Evolutionary conservation across 2,329 filamentous ascomycete genomes (phyloP), one percentile per base, ranked within the genome.

Genomic region (Colletotrichum truncatum): DNA sequence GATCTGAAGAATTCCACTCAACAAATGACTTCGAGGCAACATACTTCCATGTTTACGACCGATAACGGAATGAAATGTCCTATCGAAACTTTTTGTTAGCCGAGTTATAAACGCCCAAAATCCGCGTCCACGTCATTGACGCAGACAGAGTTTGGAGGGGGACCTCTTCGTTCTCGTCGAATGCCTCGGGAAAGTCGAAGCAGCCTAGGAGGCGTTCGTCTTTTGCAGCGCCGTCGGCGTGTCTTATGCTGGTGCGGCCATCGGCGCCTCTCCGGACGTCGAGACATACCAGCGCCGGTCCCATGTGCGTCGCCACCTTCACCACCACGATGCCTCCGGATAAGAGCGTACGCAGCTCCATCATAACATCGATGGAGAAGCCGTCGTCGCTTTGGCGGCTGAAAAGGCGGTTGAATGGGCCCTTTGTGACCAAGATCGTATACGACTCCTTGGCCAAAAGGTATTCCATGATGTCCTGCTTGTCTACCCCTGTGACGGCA

Each of bases 381-480:
- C 51, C 51, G 3, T 55, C 34, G 0, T 32, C 26, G 2, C 4
- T 23, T 0, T 5, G 23, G 0, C 51, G 34, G 0, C 11, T 14
- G 18, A 54, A 54, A 2, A 16, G 9, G 0, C 7, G 2, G 16
- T 54, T 54, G 34, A 26, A 54, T 2, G 51, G 51, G 3, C 51
- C 51, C 12, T 39, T 25, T 3, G 51, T 54, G 6, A n/a, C 9
- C 4, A 54, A 34, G 3, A 23, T 32, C 2, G 23, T 41, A 2
- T 41, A 5, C 0, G 23, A 16, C 4, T 54, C 51, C 1, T 43
- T 41, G 3, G n/a, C 38, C 7, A 75, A 61, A 1, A 75, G 69
- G 12, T 70, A 69, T 6, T 67, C 68, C 14, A 75, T 26, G 52
- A 75, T 67, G 0, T 72, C 14, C 54, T 74, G 73, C 7, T 63